Percentiles rank a stretch among this genome's conserved stretches.
phyloP scores from a whole-genome alignment of 2,329 filamentous ascomycete genomes.

The Zelopaecilomyces penicillatus region DNA sequence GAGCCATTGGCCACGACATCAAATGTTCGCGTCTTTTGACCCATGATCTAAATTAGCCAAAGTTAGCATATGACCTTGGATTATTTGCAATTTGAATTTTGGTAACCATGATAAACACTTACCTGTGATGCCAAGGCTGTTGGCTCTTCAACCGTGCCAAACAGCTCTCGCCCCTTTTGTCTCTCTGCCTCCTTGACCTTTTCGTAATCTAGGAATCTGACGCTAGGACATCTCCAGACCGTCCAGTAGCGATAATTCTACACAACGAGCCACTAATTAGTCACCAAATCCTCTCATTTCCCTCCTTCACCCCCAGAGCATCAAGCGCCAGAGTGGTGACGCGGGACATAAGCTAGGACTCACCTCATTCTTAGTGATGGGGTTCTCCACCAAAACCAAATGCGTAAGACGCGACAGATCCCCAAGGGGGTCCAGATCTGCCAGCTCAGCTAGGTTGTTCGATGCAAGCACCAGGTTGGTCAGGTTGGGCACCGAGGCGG shows the following conservation, averaged over 20 bases:
- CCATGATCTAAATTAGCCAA: constrained; percentile 56
- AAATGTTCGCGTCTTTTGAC: constrained; percentile 70
- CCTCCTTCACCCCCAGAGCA: neutral
- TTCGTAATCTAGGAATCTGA: constrained; percentile 86
- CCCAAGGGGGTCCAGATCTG: constrained; percentile 75
- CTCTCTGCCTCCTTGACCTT: constrained; percentile 88
- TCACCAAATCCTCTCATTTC: neutral
- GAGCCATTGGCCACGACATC: constrained; percentile 41
- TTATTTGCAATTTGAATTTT: neutral
- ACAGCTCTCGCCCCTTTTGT: constrained; percentile 65
- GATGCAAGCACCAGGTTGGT: constrained; percentile 72
- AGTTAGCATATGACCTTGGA: neutral
- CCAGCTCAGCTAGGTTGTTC: constrained; percentile 76
- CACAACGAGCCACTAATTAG: constrained; percentile 1
- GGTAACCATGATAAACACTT: constrained; percentile 7
- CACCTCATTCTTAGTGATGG: constrained; percentile 87
- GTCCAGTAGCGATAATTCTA: constrained; percentile 91
- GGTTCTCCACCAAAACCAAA: constrained; percentile 76
- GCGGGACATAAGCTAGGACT: constrained; percentile 24
- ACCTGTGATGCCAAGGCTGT: constrained; percentile 71
- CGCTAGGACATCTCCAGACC: constrained; percentile 73
- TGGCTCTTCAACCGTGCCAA: constrained; percentile 70
- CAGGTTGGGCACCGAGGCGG: constrained; percentile 71
- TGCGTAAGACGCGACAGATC: constrained; percentile 65
- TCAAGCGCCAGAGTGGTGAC: constrained; percentile 6